These are phyloP conservation scores for Colletotrichum magnum DNA, from an alignment of 2,329 filamentous ascomycete species.

Conservation along the genomic window DNA sequence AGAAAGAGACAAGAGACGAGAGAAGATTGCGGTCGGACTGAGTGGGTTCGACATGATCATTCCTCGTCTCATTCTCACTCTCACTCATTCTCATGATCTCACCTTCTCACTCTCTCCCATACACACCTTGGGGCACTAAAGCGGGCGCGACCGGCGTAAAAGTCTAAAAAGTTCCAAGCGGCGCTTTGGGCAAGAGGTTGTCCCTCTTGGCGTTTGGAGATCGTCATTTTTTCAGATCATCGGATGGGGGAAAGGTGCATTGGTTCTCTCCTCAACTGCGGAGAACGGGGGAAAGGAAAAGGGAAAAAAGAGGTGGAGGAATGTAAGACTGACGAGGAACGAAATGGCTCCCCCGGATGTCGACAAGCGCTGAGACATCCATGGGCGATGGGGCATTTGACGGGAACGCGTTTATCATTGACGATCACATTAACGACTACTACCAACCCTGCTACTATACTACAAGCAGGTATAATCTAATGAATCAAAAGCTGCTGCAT, in stretches of 20 bases:
- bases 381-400: background rate
- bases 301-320: background rate
- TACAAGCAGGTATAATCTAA: background rate
- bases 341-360: background rate
- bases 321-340: conserved; percentile 19
- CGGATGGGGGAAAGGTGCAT: conserved; percentile 13
- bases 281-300: background rate
- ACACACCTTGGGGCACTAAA: background rate
- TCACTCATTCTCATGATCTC: background rate
- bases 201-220: conserved; percentile 26
- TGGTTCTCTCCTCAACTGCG: background rate
- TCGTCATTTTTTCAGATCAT: conserved; percentile 20
- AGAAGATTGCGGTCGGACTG: conserved; percentile 4
- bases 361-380: background rate
- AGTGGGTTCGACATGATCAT: background rate
- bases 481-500: conserved; percentile 3
- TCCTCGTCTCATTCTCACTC: background rate
- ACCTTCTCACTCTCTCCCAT: background rate
- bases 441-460: background rate
- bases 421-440: conserved; percentile 14
- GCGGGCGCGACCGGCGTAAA: conserved; percentile 21
- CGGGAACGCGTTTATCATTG: conserved; percentile 4
- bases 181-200: conserved; percentile 38
- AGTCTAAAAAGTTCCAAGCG: conserved; percentile 28
- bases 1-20: background rate